phyloP scores from a whole-genome alignment of 2,329 filamentous ascomycete species.

The Pseudocercospora fuligena region DNA sequence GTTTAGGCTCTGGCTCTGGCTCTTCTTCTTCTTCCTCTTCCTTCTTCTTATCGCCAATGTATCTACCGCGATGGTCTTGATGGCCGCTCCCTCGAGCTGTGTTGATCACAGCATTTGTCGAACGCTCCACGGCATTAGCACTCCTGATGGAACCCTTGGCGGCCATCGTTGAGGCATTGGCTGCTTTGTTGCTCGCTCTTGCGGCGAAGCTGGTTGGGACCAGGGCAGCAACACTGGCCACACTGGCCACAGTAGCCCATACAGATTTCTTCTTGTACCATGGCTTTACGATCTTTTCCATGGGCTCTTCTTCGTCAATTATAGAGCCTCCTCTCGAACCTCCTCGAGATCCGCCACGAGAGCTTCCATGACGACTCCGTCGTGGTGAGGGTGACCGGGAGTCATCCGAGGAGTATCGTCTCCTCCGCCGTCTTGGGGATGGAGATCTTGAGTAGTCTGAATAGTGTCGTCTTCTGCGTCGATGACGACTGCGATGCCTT shows the following conservation, averaged over 20 bases:
- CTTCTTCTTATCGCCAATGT: conserved; percentile 20
- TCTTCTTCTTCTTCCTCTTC: conserved; percentile 12
- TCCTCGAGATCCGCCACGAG: not conserved
- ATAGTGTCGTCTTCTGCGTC: not conserved
- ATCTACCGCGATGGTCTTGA: conserved; percentile 30
- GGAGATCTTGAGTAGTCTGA: conserved; percentile 5
- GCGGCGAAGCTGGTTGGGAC: conserved; percentile 22
- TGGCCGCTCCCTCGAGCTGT: conserved; percentile 30
- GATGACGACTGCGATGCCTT: not conserved
- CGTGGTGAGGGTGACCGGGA: conserved; percentile 22
- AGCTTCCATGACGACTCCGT: conserved; percentile 5
- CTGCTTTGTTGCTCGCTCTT: conserved; percentile 19
- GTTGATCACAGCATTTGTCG: conserved; percentile 28
- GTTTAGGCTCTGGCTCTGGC: not conserved
- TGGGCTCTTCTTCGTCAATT: conserved; percentile 1
- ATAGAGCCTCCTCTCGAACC: not conserved
- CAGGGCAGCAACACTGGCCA: conserved; percentile 28
- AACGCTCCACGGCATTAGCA: conserved; percentile 23
- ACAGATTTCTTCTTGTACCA: conserved; percentile 34
- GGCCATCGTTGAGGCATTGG: conserved; percentile 22
- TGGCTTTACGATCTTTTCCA: conserved; percentile 21
- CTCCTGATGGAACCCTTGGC: conserved; percentile 22
- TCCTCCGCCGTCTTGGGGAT: conserved; percentile 5
- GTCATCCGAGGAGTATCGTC: conserved; percentile 7
- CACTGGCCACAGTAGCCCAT: conserved; percentile 29